Conservation (phyloP, 148 eudicot species). For the Vaccinium darrowii region DNA sequence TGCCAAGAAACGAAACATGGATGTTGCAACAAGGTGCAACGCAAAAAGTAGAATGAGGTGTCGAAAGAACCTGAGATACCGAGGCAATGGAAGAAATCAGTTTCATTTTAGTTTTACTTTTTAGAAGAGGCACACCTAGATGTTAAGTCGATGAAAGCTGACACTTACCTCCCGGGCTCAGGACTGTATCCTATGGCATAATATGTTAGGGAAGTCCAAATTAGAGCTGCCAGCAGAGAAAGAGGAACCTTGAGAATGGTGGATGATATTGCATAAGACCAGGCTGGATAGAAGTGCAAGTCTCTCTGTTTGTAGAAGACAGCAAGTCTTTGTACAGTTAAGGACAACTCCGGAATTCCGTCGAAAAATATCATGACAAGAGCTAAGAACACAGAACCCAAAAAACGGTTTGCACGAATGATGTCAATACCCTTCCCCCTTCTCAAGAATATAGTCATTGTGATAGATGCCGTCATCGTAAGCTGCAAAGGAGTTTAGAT, state of each 20-base stretch:
- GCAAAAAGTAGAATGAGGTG: constrained; percentile 56
- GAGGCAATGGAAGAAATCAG: background rate
- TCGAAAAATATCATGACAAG: constrained; percentile 55
- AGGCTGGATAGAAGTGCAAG: constrained; percentile 74
- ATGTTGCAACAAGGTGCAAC: constrained; percentile 59
- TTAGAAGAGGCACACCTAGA: background rate
- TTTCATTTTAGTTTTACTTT: background rate
- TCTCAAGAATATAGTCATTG: constrained; percentile 66
- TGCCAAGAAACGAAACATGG: constrained; percentile 76
- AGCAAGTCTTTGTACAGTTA: constrained; percentile 73
- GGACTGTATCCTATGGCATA: constrained; percentile 78
- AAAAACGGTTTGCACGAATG: constrained; percentile 52
- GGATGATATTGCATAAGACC: constrained; percentile 90
- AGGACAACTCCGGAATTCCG: constrained; percentile 66
- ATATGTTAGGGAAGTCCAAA: constrained; percentile 76
- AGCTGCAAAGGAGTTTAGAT: constrained; percentile 43
- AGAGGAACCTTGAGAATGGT: constrained; percentile 70
- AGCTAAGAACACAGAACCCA: constrained; percentile 68
- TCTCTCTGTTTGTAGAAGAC: constrained; percentile 83
- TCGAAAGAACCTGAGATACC: constrained; percentile 56
- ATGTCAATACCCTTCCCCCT: constrained; percentile 52
- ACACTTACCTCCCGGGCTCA: constrained; percentile 65
- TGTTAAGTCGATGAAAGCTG: background rate
- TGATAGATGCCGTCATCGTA: constrained; percentile 40
- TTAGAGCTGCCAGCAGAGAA: constrained; percentile 51